Conservation (phyloP, 2,329 filamentous ascomycete genomes). For the Lasiodiplodia theobromae region DNA sequence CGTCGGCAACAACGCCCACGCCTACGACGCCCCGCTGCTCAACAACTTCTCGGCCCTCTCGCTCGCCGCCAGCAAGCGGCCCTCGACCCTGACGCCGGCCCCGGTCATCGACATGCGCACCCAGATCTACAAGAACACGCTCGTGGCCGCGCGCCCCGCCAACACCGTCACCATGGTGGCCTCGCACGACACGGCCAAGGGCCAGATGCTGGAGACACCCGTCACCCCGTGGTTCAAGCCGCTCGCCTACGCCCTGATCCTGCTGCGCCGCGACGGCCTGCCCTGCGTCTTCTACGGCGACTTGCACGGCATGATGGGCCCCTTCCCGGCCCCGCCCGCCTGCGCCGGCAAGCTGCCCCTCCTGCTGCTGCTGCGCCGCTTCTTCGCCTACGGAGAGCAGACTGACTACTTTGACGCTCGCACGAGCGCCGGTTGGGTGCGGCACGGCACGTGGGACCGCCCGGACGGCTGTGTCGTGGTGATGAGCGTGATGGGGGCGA, state of each 20-base stretch:
- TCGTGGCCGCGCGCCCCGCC: slow-evolving; percentile 62
- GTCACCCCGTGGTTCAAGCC: slow-evolving; percentile 74
- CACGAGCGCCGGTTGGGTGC: slow-evolving; percentile 68
- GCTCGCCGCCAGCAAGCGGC: slow-evolving; percentile 51
- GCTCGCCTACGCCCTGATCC: slow-evolving; percentile 74
- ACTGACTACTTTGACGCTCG: slow-evolving; percentile 67
- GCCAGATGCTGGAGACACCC: slow-evolving; percentile 67
- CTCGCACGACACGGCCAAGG: slow-evolving; percentile 74
- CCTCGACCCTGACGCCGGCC: slow-evolving; percentile 34
- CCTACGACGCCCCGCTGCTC: slow-evolving; percentile 74
- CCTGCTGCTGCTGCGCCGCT: slow-evolving; percentile 67
- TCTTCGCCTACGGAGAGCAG: slow-evolving; percentile 72
- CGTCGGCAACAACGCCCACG: slow-evolving; percentile 62
- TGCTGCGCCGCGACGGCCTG: slow-evolving; percentile 68
- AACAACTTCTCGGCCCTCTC: slow-evolving; percentile 71
- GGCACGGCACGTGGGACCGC: slow-evolving; percentile 56
- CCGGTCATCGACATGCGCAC: slow-evolving; percentile 61
- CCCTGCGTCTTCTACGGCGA: slow-evolving; percentile 77
- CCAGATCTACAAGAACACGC: slow-evolving; percentile 64
- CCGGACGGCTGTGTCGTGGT: slow-evolving; percentile 50
- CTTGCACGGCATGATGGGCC: slow-evolving; percentile 67
- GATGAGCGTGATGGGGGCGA: slow-evolving; percentile 61
- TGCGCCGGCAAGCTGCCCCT: slow-evolving; percentile 63
- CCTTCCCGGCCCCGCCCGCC: slow-evolving; percentile 60
- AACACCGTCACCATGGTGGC: slow-evolving; percentile 72